phyloP scores from a whole-genome alignment of 2,329 filamentous ascomycete species.

The Monosporascus sp. region DNA sequence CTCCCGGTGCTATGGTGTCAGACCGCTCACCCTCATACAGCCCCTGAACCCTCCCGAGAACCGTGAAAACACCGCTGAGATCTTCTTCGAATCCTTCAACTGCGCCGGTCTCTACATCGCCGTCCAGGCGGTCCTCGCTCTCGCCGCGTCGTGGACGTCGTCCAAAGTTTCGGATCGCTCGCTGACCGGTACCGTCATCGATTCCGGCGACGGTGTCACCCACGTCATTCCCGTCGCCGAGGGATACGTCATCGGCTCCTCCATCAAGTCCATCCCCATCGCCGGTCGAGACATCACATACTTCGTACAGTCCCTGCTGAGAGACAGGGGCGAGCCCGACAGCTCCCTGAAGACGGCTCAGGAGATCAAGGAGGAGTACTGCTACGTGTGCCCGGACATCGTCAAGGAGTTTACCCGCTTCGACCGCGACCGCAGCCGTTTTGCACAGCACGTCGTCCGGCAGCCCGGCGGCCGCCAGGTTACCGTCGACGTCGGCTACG shows the following conservation, averaged over 20 bases:
- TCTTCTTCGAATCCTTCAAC: constrained; percentile 99
- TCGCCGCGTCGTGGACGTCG: constrained; percentile 97
- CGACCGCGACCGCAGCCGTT: constrained; percentile 86
- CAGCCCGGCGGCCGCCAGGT: constrained; percentile 82
- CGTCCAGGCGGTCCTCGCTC: constrained; percentile 91
- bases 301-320: constrained; percentile 92
- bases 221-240: constrained; percentile 98
- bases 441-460: constrained; percentile 82
- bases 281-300: constrained; percentile 98
- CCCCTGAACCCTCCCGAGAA: constrained; percentile 98
- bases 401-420: constrained; percentile 97
- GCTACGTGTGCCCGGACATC: constrained; percentile 97
- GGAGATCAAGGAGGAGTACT: constrained; percentile 97
- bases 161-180: constrained; percentile 96
- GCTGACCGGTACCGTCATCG: constrained; percentile 94
- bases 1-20: constrained; percentile 2
- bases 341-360: constrained; percentile 96
- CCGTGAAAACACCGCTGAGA: constrained; percentile 97
- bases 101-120: constrained; percentile 98
- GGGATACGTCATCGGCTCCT: constrained; percentile 97
- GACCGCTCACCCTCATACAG: constrained; percentile 37
- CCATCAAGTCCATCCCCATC: constrained; percentile 98
- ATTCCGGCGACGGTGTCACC: constrained; percentile 97
- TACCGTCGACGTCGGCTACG: constrained; percentile 89
- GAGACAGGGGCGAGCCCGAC: constrained; percentile 93